Percentiles rank a stretch among this genome's conserved stretches.
Conservation (phyloP, 163 green algal genomes). For the Chlorella variabilis region DNA sequence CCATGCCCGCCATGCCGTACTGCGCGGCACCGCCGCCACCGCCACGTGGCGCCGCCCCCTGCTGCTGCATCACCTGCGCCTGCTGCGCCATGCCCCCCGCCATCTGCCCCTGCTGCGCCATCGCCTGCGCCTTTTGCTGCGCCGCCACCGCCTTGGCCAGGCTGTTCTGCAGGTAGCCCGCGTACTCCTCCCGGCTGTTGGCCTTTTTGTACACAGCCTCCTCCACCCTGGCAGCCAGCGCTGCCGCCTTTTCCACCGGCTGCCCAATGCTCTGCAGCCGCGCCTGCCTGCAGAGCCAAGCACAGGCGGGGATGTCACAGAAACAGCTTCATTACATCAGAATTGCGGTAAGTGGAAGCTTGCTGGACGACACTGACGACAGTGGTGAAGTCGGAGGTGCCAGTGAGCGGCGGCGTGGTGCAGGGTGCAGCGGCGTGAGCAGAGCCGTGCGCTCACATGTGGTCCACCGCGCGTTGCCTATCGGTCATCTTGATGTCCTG, state of each 20-base stretch:
- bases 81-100: background rate
- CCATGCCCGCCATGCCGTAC: background rate
- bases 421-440: no score
- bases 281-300: background rate
- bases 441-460: background rate
- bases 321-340: no score
- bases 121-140: background rate
- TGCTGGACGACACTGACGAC: no score
- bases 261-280: constrained; percentile 9
- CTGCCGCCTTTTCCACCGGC: background rate
- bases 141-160: background rate
- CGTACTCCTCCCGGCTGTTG: constrained; percentile 1
- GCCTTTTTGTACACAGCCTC: constrained; percentile 17
- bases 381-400: no score
- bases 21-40: background rate
- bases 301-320: background rate
- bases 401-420: background rate
- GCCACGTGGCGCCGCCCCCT: no score
- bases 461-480: background rate
- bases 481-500: background rate
- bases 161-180: constrained; percentile 1
- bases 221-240: constrained; percentile 6
- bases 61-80: background rate
- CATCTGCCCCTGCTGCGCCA: background rate
- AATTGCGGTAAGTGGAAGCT: no score